Base-by-base conservation (phyloP, 495 filamentous ascomycete genomes). In the Neurospora sublineolata region DNA sequence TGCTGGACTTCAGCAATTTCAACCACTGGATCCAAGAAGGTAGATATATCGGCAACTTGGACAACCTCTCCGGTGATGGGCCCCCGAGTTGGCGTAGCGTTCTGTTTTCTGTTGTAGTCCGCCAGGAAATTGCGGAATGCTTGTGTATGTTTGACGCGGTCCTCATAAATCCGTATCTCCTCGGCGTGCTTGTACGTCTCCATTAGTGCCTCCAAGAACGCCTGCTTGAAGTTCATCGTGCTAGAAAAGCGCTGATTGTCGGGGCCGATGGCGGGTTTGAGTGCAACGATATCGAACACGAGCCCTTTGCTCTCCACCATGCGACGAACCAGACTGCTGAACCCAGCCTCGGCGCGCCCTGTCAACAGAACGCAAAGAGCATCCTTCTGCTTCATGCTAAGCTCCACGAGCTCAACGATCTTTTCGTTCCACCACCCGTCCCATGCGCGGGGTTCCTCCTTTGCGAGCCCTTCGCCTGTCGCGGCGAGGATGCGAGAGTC, bases 381-480 rank as follows among this genome's bases (percentile, higher is more conserved):
- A 81, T 97, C 93, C 72, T 92, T 91, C 77, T 98, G 94, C 77
- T 92, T 80, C 86, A 93, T 92, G 76, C 90, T 94, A 68, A 97
- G 84, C 77, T 85, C 79, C 2, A 97, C 92, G 37, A 99, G 84
- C 73, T 92, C 86, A 58, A 95, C 91, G 76, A 99, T 92, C 75
- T 90, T 87, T 76, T 99, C 94, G 75, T 97, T 98, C 96, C 96
- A 99, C 93, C 93, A 99, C 16, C 94, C 94, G 68, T 90, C 80
- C 96, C 96, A 99, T 4, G 86, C 93, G 18, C 88, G 88, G 58
- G 86, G 83, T 79, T 98, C 94, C 80, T 98, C 95, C 38, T 87
- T 86, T 52, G 93, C 93, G 6, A 91, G 77, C 3, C 96, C 95
- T 72, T 93, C 88, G 27, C 95, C 95, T 3, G 93, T 97, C 4